Evolutionary conservation across 495 filamentous ascomycete species (phyloP).

Genomic region (Jackrogersella multiformis): DNA sequence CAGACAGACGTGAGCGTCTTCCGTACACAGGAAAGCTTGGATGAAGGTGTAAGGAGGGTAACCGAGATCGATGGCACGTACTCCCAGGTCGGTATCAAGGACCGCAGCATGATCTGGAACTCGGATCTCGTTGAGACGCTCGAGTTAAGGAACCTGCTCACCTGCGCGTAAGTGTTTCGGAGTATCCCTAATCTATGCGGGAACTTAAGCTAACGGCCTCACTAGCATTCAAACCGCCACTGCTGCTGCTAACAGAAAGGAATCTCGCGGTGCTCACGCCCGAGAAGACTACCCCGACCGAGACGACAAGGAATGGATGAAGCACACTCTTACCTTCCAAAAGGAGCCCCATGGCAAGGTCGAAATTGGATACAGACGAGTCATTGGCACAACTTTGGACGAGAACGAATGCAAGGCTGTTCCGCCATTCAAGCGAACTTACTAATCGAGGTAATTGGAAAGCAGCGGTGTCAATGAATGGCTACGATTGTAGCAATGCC

Average conservation of each 20-base stretch:
- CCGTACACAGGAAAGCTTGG: slow-evolving; percentile 88
- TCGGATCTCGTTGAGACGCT: slow-evolving; percentile 94
- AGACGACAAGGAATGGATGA: slow-evolving; percentile 97
- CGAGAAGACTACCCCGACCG: slow-evolving; percentile 94
- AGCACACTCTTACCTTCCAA: slow-evolving; percentile 95
- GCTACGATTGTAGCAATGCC: slow-evolving; percentile 15
- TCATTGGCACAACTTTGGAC: slow-evolving; percentile 81
- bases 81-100: slow-evolving; percentile 86
- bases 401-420: slow-evolving; percentile 89
- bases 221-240: slow-evolving; percentile 81
- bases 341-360: slow-evolving; percentile 83
- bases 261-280: slow-evolving; percentile 93
- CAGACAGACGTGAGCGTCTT: slow-evolving; percentile 97
- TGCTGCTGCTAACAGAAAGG: slow-evolving; percentile 87
- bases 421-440: slow-evolving; percentile 86
- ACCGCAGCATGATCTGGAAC: slow-evolving; percentile 99
- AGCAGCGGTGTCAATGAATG: not conserved
- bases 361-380: slow-evolving; percentile 79
- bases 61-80: slow-evolving; percentile 82
- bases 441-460: slow-evolving; percentile 58
- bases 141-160: slow-evolving; percentile 90
- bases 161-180: slow-evolving; percentile 78
- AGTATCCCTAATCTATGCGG: not conserved
- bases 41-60: slow-evolving; percentile 86
- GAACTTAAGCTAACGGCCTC: slow-evolving; percentile 30